Conservation (phyloP, 495 filamentous ascomycete species). For the Lichenothelia convexa region DNA sequence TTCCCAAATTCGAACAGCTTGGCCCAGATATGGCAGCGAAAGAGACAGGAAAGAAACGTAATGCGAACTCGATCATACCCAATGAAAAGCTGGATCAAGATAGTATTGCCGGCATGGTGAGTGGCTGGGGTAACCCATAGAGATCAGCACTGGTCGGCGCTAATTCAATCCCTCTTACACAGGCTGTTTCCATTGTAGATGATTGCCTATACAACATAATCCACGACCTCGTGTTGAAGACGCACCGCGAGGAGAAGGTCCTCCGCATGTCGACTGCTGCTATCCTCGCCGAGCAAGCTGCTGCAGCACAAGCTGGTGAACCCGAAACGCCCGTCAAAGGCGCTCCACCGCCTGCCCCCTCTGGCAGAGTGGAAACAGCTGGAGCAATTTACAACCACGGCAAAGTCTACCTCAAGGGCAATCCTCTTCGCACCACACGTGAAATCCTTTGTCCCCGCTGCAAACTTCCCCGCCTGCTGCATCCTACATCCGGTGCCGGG, state of each 20-base stretch:
- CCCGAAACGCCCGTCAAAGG: constrained; percentile 23
- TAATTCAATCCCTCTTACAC: too few relatives aligned
- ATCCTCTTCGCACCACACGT: constrained; percentile 52
- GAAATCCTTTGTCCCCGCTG: constrained; percentile 39
- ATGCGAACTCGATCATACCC: too few relatives aligned
- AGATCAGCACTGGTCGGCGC: too few relatives aligned
- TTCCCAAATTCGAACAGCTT: too few relatives aligned
- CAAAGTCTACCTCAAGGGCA: constrained; percentile 52
- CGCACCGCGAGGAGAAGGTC: constrained; percentile 29
- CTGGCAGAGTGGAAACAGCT: constrained; percentile 39
- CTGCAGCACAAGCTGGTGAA: too few relatives aligned
- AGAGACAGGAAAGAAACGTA: too few relatives aligned
- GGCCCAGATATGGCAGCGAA: too few relatives aligned
- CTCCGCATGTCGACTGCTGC: constrained; percentile 53
- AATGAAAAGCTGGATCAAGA: too few relatives aligned
- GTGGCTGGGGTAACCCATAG: too few relatives aligned
- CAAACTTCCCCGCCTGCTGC: constrained; percentile 23
- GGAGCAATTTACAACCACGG: constrained; percentile 57
- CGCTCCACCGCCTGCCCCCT: constrained; percentile 24
- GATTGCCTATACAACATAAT: constrained; percentile 26
- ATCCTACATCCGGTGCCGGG: constrained; percentile 20
- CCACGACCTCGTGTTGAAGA: constrained; percentile 23
- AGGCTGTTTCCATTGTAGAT: constrained; percentile 17
- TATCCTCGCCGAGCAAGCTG: constrained; percentile 48
- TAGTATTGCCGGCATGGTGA: too few relatives aligned